phyloP scores from a whole-genome alignment of 192 early-diverging fungal species.

The Irineochytrium annulatum region DNA sequence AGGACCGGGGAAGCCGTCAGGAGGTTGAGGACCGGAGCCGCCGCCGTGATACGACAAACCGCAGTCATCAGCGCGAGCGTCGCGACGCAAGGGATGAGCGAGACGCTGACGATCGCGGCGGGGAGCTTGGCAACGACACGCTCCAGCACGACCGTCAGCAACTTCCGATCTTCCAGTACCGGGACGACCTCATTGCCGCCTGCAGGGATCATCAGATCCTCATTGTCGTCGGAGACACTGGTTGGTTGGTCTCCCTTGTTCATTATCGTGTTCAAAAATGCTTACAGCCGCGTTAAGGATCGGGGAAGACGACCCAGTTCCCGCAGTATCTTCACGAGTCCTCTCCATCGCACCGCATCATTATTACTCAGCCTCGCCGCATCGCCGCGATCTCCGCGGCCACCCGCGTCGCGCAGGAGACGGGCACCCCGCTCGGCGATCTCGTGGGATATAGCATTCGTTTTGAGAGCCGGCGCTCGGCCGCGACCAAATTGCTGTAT shows the following conservation, averaged over 20 bases:
- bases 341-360: conserved; percentile 36
- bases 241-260: conserved; percentile 14
- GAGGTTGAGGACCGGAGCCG: too few species aligned
- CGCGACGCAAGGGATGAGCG: too few species aligned
- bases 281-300: too few species aligned
- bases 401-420: conserved; percentile 45
- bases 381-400: conserved; percentile 77
- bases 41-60: too few species aligned
- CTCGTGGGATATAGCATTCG: conserved; percentile 42
- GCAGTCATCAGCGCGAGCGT: too few species aligned
- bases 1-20: too few species aligned
- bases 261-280: background rate
- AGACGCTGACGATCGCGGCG: too few species aligned
- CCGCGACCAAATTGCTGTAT: conserved; percentile 38
- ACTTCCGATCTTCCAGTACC: conserved; percentile 58
- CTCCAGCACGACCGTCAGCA: conserved; percentile 5
- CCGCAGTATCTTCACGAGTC: conserved; percentile 62
- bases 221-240: conserved; percentile 52
- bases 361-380: conserved; percentile 78
- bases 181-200: conserved; percentile 41
- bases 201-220: conserved; percentile 40
- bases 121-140: background rate
- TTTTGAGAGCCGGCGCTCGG: conserved; percentile 38
- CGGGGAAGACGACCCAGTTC: conserved; percentile 85
- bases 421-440: conserved; percentile 8